Evolutionary conservation across 805 yeast genomes (phyloP).

Genomic region (Hanseniaspora hatyaiensis): DNA sequence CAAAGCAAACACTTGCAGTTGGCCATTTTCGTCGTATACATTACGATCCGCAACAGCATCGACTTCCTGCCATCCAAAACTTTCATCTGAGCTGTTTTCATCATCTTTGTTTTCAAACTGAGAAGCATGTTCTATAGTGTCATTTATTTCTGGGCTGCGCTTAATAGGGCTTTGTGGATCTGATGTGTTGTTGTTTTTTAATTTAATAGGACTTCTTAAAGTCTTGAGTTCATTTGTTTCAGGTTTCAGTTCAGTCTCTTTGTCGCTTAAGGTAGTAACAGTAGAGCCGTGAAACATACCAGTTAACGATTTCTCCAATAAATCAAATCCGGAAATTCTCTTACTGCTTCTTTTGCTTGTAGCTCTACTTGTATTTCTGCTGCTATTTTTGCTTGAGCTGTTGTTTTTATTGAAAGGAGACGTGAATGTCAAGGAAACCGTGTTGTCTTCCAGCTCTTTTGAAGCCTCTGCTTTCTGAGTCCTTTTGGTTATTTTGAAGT

Average conservation of each 20-base stretch:
- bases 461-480: not conserved
- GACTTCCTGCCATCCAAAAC: slow-evolving; percentile 75
- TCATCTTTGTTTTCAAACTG: slow-evolving; percentile 19
- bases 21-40: slow-evolving; percentile 71
- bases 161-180: not conserved
- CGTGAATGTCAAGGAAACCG: slow-evolving; percentile 9
- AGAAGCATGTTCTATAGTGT: slow-evolving; percentile 1
- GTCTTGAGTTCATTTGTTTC: not conserved
- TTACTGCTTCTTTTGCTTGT: slow-evolving; percentile 14
- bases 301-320: slow-evolving; percentile 4
- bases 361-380: slow-evolving; percentile 8
- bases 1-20: slow-evolving; percentile 35
- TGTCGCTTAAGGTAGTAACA: too few relatives aligned
- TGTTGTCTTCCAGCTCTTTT: slow-evolving; percentile 4
- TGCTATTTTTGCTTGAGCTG: slow-evolving; percentile 1
- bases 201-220: not conserved
- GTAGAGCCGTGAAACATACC: slow-evolving; percentile 3
- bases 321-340: slow-evolving; percentile 12
- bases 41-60: slow-evolving; percentile 66
- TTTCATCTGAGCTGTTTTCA: slow-evolving; percentile 30
- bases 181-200: not conserved
- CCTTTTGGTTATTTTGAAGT: slow-evolving; percentile 13
- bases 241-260: not conserved
- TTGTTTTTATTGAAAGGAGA: slow-evolving; percentile 7
- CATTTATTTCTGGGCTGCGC: too few relatives aligned